A percentile compares a stretch with the other conserved stretches of the same genome.
Evolutionary conservation across 2,329 filamentous ascomycete species (phyloP).

Genomic region (Penicillium hordei): DNA sequence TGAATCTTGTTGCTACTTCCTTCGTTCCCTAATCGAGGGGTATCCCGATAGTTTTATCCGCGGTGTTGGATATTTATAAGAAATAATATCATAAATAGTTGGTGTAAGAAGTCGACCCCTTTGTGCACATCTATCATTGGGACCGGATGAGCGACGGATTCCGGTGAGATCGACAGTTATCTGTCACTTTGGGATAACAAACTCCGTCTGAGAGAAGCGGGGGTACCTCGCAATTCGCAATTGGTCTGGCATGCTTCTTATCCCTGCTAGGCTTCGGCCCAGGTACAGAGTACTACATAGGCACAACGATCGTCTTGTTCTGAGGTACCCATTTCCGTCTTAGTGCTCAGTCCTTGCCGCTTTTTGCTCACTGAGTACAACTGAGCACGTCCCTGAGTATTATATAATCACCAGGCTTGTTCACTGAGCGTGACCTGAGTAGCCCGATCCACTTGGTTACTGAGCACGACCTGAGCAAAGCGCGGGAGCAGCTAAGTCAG

Average conservation of each 20-base stretch:
- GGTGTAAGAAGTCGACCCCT: neutral
- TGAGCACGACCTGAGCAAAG: too few species aligned
- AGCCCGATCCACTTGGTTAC: too few species aligned
- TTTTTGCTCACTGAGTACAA: too few species aligned
- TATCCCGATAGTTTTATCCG: neutral
- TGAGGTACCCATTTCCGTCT: too few species aligned
- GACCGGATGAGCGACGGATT: slow-evolving; percentile 9
- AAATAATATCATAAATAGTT: neutral
- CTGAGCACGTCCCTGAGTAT: too few species aligned
- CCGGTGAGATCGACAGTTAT: slow-evolving; percentile 7
- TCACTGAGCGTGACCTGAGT: too few species aligned
- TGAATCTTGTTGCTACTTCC: slow-evolving; percentile 1
- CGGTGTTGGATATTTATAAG: neutral
- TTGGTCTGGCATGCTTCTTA: neutral
- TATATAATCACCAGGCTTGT: too few species aligned
- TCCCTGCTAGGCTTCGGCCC: too few species aligned
- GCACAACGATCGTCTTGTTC: too few species aligned
- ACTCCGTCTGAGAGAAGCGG: neutral
- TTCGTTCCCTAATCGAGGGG: neutral
- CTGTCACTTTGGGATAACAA: neutral
- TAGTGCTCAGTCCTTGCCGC: too few species aligned
- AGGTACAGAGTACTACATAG: too few species aligned
- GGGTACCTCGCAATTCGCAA: neutral
- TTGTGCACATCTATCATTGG: neutral
- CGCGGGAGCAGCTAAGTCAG: too few species aligned